These are phyloP conservation scores for Nitzschia sp. DNA, from an alignment of 108 stramenopile species.

Conservation along the genomic window DNA sequence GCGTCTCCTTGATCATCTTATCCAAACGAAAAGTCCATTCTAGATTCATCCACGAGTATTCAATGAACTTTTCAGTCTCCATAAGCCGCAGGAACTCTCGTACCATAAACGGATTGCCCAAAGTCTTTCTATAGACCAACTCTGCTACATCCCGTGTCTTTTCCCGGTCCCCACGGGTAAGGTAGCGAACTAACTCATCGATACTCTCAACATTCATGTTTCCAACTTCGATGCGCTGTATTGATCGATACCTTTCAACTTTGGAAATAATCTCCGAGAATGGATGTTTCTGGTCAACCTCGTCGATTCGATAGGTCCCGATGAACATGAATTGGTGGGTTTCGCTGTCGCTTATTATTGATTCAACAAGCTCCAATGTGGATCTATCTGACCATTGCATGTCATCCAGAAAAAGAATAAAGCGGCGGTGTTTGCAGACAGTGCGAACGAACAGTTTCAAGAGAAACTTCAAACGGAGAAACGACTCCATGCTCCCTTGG, in stretches of 20 bases:
- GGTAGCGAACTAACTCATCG: not conserved
- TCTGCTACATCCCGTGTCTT: not conserved
- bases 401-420: not conserved
- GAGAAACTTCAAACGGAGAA: not conserved
- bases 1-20: not conserved
- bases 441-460: not conserved
- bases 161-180: not conserved
- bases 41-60: not conserved
- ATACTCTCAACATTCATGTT: not conserved
- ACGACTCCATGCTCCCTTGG: not conserved
- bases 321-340: not conserved
- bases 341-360: not conserved
- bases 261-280: not conserved
- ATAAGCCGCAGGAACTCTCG: not conserved
- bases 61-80: not conserved
- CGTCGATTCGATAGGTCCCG: not conserved
- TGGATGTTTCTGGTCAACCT: not conserved
- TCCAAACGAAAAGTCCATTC: not conserved
- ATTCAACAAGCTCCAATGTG: not conserved
- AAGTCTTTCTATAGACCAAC: not conserved
- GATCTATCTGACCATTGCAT: not conserved
- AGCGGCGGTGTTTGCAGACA: not conserved
- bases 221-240: not conserved
- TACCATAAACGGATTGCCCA: not conserved
- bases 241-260: not conserved